Evolutionary conservation across 352 stramenopile genomes (phyloP), one percentile per base, ranked within the genome.

Genomic region (Phytophthora multivora): DNA sequence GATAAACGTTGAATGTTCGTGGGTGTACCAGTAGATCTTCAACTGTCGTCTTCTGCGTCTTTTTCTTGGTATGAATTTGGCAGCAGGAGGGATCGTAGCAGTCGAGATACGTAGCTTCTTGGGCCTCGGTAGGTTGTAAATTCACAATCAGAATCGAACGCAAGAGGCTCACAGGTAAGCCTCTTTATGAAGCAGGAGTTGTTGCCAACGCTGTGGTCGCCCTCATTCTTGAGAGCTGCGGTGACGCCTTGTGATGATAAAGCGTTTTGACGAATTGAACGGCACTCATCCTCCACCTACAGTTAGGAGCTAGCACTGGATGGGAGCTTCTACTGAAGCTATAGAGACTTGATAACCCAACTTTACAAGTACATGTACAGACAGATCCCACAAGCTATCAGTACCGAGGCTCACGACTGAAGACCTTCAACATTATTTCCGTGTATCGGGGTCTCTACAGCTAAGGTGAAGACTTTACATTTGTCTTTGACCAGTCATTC

Each of bases 1-100:
- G 50, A 61, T 72, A 59, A 72, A 72, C 58, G 58, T 65, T 63
- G 64, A 72, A 72, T 72, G 50, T 70, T 49, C 60, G 54, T 64
- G 18, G 45, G 25, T 70, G 54, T 70, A 57, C 21, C 10, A 58
- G 31, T 43, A 31, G 49, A 46, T 59, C 35, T 25, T 45, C 18
- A 53, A 19, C 23, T 52, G 23, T 42, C 31, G 33, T 39, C 31
- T 61, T 51, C 11, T 40, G 31, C 12, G 26, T 49, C 25, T 31
- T 52, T 23, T 59, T 31, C 30, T 38, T 60, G 41, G 13, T 55
- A 35, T 36, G 13, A 55, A 35, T 33, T 55, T 55, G 48, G 33
- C 6, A 33, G 33, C 47, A 43, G 30, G 19, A 21, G 41, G 16
- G 12, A 9, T 47, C 4, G 8, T 23, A 28, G 26, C 13, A 42